Conservation (phyloP, 2,329 filamentous ascomycete species). For the Xylariales sp. region DNA sequence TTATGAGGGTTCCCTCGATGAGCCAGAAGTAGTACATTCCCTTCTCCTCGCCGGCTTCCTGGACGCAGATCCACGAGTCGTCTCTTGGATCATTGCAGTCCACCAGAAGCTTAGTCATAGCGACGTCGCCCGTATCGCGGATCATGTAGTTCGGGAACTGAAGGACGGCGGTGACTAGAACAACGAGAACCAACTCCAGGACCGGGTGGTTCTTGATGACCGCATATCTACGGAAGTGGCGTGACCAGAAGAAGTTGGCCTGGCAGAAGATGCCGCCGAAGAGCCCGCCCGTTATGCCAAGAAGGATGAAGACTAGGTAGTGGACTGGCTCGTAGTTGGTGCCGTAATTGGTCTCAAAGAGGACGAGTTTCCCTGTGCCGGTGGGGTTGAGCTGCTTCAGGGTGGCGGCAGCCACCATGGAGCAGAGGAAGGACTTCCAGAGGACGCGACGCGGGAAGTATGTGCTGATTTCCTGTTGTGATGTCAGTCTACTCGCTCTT, state of each 20-base stretch:
- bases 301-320: slow-evolving; percentile 51
- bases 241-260: slow-evolving; percentile 53
- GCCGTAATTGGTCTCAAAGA: slow-evolving; percentile 57
- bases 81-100: slow-evolving; percentile 38
- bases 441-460: slow-evolving; percentile 53
- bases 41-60: slow-evolving; percentile 36
- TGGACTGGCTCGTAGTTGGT: slow-evolving; percentile 50
- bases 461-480: slow-evolving; percentile 47
- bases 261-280: slow-evolving; percentile 57
- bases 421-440: slow-evolving; percentile 56
- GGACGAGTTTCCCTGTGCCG: slow-evolving; percentile 54
- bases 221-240: slow-evolving; percentile 44
- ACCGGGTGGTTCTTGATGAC: slow-evolving; percentile 53
- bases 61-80: slow-evolving; percentile 43
- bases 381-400: slow-evolving; percentile 55
- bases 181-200: slow-evolving; percentile 50
- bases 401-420: slow-evolving; percentile 42
- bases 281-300: slow-evolving; percentile 52
- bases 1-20: slow-evolving; percentile 46
- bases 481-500: not conserved
- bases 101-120: slow-evolving; percentile 52
- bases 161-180: slow-evolving; percentile 46
- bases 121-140: slow-evolving; percentile 48
- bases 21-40: slow-evolving; percentile 44
- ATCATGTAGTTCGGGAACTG: slow-evolving; percentile 54